Conservation (phyloP, 163 green algal species). For the Trebouxiophyceae sp. region DNA sequence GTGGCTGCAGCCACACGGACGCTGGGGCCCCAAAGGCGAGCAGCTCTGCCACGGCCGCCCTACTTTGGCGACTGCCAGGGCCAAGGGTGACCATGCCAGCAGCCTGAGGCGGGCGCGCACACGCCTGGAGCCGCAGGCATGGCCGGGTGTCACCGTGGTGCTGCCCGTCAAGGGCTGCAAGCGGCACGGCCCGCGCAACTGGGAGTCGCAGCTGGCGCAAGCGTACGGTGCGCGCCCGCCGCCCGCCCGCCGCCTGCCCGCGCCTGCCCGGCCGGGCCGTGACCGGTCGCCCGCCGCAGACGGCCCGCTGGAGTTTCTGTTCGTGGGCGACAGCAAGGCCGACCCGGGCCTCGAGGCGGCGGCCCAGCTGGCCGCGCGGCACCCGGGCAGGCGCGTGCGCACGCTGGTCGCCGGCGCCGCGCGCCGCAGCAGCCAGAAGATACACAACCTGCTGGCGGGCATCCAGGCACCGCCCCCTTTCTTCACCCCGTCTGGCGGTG, state of each 20-base stretch:
- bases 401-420: constrained; percentile 35
- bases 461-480: too few relatives aligned
- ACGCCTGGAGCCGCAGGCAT: background rate
- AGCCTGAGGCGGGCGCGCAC: background rate
- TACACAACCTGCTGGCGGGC: constrained; percentile 59
- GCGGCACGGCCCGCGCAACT: constrained; percentile 47
- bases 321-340: constrained; percentile 54
- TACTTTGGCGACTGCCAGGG: background rate
- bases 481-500: too few relatives aligned
- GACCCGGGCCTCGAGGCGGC: constrained; percentile 39
- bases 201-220: constrained; percentile 46
- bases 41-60: background rate
- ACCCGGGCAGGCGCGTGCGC: background rate
- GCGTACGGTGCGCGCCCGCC: constrained; percentile 30
- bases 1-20: background rate
- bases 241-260: background rate
- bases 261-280: background rate
- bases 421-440: constrained; percentile 74
- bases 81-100: background rate
- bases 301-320: constrained; percentile 63
- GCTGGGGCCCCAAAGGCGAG: background rate
- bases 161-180: constrained; percentile 60
- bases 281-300: constrained; percentile 19
- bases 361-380: constrained; percentile 6
- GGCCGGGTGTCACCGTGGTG: constrained; percentile 43